Percentiles rank a stretch among this genome's conserved stretches.
phyloP scores from a whole-genome alignment of 139 green algal genomes.

The Nannochloris sp. region DNA sequence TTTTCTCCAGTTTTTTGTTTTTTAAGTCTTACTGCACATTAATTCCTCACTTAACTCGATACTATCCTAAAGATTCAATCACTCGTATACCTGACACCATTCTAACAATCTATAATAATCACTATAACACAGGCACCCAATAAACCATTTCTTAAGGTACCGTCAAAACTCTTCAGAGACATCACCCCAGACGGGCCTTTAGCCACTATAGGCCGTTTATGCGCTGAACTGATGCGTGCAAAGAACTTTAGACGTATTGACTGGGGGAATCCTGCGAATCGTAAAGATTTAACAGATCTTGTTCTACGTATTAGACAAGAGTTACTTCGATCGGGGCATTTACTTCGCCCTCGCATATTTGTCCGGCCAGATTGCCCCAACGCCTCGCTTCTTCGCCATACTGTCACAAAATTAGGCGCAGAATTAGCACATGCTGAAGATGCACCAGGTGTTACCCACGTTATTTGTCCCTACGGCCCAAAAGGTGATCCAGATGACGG shows the following conservation, averaged over 20 bases:
- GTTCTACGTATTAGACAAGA: slow-evolving; percentile 40
- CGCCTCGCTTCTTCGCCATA: not conserved
- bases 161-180: slow-evolving; percentile 34
- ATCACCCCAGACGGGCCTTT: slow-evolving; percentile 37
- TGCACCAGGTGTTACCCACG: slow-evolving; percentile 51
- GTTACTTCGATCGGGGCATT: slow-evolving; percentile 39
- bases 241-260: slow-evolving; percentile 50
- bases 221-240: slow-evolving; percentile 41
- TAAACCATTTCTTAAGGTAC: slow-evolving; percentile 46
- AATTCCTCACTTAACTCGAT: not conserved
- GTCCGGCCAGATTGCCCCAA: slow-evolving; percentile 18
- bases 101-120: not conserved
- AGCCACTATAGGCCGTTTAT: slow-evolving; percentile 40
- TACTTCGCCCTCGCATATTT: slow-evolving; percentile 39
- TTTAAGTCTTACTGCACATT: no score
- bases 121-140: slow-evolving; percentile 26
- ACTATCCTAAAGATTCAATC: no score
- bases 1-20: not conserved
- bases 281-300: slow-evolving; percentile 62
- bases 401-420: slow-evolving; percentile 13
- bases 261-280: slow-evolving; percentile 40
- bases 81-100: not conserved
- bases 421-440: slow-evolving; percentile 30
- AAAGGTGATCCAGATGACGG: slow-evolving; percentile 64
- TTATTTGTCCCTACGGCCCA: slow-evolving; percentile 60